Evolutionary conservation across 2,329 filamentous ascomycete species (phyloP).

Genomic region (Phialemoniopsis sp.): DNA sequence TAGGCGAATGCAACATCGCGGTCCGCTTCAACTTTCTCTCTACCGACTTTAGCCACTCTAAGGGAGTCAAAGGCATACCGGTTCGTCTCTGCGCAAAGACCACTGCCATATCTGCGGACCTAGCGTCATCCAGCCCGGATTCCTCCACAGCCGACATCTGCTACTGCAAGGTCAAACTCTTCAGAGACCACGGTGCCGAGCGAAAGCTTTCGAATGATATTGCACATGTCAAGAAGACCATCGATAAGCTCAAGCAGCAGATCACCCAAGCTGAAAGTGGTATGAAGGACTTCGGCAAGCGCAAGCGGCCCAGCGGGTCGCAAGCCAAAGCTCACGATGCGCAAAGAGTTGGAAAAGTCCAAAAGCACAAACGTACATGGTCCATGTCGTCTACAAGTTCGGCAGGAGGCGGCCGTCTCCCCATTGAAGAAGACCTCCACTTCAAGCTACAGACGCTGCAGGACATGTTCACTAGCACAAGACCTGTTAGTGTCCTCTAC

Average conservation of each 20-base stretch:
- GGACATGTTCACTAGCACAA: constrained; percentile 85
- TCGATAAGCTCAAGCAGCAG: constrained; percentile 93
- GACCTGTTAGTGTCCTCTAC: constrained; percentile 74
- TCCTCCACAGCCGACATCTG: constrained; percentile 66
- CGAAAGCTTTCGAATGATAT: constrained; percentile 93
- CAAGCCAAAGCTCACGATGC: constrained; percentile 39
- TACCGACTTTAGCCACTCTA: constrained; percentile 97
- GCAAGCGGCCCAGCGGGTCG: constrained; percentile 49
- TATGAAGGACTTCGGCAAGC: constrained; percentile 62
- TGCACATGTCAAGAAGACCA: constrained; percentile 91
- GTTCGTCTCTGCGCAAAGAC: constrained; percentile 93
- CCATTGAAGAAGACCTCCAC: constrained; percentile 71
- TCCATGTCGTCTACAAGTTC: constrained; percentile 82
- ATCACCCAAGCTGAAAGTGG: constrained; percentile 73
- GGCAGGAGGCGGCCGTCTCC: constrained; percentile 44
- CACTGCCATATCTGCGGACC: constrained; percentile 54
- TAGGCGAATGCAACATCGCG: constrained; percentile 76
- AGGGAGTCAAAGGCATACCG: constrained; percentile 96
- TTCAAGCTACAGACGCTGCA: constrained; percentile 74
- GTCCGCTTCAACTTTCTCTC: constrained; percentile 98
- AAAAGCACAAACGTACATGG: constrained; percentile 92
- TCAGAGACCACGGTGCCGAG: constrained; percentile 93
- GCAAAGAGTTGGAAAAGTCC: constrained; percentile 72
- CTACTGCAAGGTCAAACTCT: constrained; percentile 96
- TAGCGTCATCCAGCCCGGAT: constrained; percentile 37